A percentile compares a stretch with the other conserved stretches of the same genome.
Conservation (phyloP, 1,139 yeast species). For the Zygosaccharomyces sapae region DNA sequence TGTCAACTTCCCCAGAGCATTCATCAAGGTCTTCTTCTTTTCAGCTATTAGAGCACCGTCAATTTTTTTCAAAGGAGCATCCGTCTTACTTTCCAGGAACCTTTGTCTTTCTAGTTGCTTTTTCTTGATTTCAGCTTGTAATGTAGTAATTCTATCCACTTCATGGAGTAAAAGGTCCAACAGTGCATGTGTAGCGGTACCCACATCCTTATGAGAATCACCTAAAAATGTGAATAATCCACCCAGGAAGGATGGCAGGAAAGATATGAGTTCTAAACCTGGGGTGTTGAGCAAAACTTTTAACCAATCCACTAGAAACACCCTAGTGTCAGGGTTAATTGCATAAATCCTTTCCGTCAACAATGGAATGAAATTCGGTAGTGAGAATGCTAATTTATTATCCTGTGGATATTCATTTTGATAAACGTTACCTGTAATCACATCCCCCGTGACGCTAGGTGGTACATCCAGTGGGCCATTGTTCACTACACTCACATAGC, state of each 20-base stretch:
- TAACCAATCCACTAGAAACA: conserved; percentile 90
- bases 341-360: conserved; percentile 87
- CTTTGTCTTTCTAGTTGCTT: conserved; percentile 13
- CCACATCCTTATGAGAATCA: conserved; percentile 81
- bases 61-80: conserved; percentile 22
- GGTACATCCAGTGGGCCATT: conserved; percentile 46
- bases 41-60: conserved; percentile 36
- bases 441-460: conserved; percentile 44
- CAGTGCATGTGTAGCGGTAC: conserved; percentile 77
- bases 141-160: conserved; percentile 66
- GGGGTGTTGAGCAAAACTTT: conserved; percentile 89
- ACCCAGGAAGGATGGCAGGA: conserved; percentile 83
- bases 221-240: conserved; percentile 79
- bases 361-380: conserved; percentile 85
- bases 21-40: conserved; percentile 33
- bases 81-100: conserved; percentile 11
- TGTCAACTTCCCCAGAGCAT: conserved; percentile 27
- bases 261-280: conserved; percentile 79
- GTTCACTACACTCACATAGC: conserved; percentile 77
- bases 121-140: conserved; percentile 42
- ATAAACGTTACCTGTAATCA: conserved; percentile 48
- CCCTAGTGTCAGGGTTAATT: conserved; percentile 86
- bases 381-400: conserved; percentile 65
- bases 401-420: conserved; percentile 66
- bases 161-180: conserved; percentile 75